Evolutionary conservation across 257 asterid species (phyloP).

Genomic region (Thymus mandschuricus): DNA sequence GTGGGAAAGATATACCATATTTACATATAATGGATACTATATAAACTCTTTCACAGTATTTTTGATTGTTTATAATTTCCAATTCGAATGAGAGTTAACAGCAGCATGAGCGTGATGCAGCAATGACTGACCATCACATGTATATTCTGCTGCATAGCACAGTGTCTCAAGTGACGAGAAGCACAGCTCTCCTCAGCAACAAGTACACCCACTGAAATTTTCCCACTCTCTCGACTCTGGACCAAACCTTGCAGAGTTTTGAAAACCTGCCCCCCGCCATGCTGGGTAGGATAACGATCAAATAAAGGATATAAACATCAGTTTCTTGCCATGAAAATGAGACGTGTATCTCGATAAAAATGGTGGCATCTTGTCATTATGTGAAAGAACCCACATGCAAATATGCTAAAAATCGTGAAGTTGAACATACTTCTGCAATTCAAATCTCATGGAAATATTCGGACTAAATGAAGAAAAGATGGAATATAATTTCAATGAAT

Average conservation of each 20-base stretch:
- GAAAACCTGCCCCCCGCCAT: slow-evolving; percentile 82
- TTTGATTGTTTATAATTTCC: slow-evolving; percentile 1
- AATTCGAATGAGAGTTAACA: slow-evolving; percentile 23
- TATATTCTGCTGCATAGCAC: slow-evolving; percentile 67
- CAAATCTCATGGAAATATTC: background rate
- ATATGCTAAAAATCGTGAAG: background rate
- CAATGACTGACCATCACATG: slow-evolving; percentile 56
- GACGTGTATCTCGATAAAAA: slow-evolving; percentile 19
- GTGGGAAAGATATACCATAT: background rate
- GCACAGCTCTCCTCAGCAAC: slow-evolving; percentile 55
- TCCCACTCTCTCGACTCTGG: slow-evolving; percentile 60
- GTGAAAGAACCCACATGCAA: slow-evolving; percentile 3
- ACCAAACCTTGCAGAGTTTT: slow-evolving; percentile 63
- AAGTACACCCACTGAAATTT: slow-evolving; percentile 54
- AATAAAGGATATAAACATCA: slow-evolving; percentile 26
- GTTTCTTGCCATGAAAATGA: slow-evolving; percentile 23
- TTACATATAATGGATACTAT: background rate
- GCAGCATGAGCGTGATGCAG: slow-evolving; percentile 18
- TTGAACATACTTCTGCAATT: background rate
- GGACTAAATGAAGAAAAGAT: background rate
- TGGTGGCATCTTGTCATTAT: slow-evolving; percentile 16
- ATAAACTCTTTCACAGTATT: background rate
- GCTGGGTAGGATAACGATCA: slow-evolving; percentile 47
- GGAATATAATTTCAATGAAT: slow-evolving; percentile 2
- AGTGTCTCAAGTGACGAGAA: slow-evolving; percentile 81